phyloP scores from a whole-genome alignment of 352 stramenopile genomes.

The Halophytophthora batemanensis region DNA sequence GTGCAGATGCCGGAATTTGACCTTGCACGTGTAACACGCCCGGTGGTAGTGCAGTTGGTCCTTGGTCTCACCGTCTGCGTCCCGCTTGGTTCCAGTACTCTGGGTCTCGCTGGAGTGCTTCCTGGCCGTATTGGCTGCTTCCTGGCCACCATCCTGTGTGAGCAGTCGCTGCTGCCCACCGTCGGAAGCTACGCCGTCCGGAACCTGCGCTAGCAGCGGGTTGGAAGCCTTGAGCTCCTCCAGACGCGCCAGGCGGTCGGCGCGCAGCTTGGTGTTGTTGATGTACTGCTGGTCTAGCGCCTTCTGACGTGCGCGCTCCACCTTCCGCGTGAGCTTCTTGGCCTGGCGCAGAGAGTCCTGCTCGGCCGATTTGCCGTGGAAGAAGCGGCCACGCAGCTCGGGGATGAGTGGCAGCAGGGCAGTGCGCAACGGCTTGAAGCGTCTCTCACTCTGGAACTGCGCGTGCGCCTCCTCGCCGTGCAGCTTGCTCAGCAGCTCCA shows the following conservation, averaged over 20 bases:
- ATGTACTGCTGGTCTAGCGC: constrained; percentile 75
- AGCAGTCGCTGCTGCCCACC: constrained; percentile 13
- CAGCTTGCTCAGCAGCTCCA: constrained; percentile 55
- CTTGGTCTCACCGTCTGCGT: constrained; percentile 14
- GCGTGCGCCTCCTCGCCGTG: constrained; percentile 40
- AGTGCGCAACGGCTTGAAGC: constrained; percentile 64
- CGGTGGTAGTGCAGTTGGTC: constrained; percentile 81
- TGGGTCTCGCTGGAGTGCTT: constrained; percentile 10
- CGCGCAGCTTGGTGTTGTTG: constrained; percentile 77
- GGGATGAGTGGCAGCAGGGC: constrained; percentile 54
- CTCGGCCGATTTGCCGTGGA: constrained; percentile 48
- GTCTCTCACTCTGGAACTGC: constrained; percentile 40
- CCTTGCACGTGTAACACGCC: constrained; percentile 95
- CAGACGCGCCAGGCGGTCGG: constrained; percentile 53
- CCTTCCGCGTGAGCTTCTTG: constrained; percentile 65
- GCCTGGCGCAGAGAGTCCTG: constrained; percentile 47
- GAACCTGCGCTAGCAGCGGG: constrained; percentile 58
- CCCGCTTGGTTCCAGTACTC: constrained; percentile 3
- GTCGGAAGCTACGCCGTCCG: constrained; percentile 40
- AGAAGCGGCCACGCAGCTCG: constrained; percentile 63
- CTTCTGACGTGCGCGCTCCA: constrained; percentile 60
- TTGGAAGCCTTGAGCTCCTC: constrained; percentile 53
- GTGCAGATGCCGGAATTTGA: constrained; percentile 88
- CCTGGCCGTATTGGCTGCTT: neutral
- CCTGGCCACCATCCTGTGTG: neutral